Evolutionary conservation across 345 rosid genomes (phyloP), one percentile per base, ranked within the genome.

Genomic region (Lagerstroemia speciosa): DNA sequence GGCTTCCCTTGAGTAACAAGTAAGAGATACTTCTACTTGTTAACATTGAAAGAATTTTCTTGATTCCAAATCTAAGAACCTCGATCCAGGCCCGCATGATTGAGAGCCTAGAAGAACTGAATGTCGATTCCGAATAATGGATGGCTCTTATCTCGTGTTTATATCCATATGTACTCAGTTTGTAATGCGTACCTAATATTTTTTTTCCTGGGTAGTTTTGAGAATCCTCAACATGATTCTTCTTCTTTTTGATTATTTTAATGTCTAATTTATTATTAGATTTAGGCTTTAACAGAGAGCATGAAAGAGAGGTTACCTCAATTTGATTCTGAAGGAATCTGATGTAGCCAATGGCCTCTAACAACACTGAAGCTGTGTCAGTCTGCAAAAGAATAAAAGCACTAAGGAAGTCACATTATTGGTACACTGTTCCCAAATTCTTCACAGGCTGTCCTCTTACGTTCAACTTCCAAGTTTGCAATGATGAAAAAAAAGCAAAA

Each of bases 301-400:
- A 77, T 74, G 65, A 76, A 74, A 69, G 79, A 82, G 66, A 77
- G 84, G 87, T 90, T 78, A 92, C 98, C 98, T 92, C 93, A 86
- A 92, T 87, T 84, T 92, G 98, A 89, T 87, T 85, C 76, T 90
- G 95, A 74, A 92, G 98, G 98, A 92, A 92, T 92, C 96, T 90
- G 78, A 92, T 92, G 87, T 92, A 92, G 76, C 98, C 96, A 80
- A 92, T 88, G 69, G 96, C 85, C 76, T 92, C 98, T 82, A 86
- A 79, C 91, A 92, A 77, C 75, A 92, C 98, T 71, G 98, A 92
- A 65, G 96, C 98, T 58, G 98, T 92, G 93, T 92, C 98, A 88
- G 96, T 92, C 98, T 92, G 95, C 87, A 88, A 83, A 84, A 84
- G 77, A 81, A 34, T 62, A 40, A 70, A 72, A 72, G 71, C 79